Conservation (phyloP, 768 basidiomycete genomes). For the Rhodotorula diobovata region DNA sequence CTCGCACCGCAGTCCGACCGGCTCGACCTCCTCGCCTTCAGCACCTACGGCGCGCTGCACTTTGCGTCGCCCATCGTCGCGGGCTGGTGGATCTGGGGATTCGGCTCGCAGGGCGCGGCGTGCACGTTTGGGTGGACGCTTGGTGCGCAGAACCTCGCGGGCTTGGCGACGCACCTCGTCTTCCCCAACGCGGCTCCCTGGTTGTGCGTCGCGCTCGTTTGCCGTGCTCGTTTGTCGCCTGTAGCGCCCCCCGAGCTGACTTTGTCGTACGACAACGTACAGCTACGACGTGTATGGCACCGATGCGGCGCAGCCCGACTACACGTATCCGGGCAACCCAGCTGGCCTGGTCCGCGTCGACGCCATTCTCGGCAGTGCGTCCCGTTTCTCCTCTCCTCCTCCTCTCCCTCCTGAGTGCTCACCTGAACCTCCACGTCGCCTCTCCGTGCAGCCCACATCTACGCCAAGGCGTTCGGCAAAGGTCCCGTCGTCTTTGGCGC, state of each 20-base stretch:
- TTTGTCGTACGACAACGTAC: background rate
- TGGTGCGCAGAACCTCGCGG: constrained; percentile 32
- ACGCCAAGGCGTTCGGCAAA: constrained; percentile 31
- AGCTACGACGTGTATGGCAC: constrained; percentile 38
- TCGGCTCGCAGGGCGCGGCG: constrained; percentile 33
- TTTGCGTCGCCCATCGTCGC: constrained; percentile 35
- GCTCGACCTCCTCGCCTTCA: constrained; percentile 32
- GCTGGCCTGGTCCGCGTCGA: constrained; percentile 35
- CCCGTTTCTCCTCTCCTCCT: background rate
- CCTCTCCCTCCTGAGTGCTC: background rate
- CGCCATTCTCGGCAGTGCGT: constrained; percentile 35
- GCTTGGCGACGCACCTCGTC: constrained; percentile 32
- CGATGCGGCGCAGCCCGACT: constrained; percentile 34
- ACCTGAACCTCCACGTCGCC: background rate
- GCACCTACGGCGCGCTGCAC: constrained; percentile 35
- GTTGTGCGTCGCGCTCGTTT: constrained; percentile 17
- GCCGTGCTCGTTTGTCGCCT: background rate
- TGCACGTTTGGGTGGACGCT: constrained; percentile 31
- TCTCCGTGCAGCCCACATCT: constrained; percentile 31
- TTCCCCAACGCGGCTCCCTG: constrained; percentile 36
- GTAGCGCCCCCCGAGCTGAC: too few species aligned
- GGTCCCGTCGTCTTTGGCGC: constrained; percentile 38
- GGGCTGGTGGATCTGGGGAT: constrained; percentile 39
- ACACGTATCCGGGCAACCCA: constrained; percentile 34
- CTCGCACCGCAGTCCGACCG: constrained; percentile 7